Percentiles rank a stretch among this genome's conserved stretches.
Evolutionary conservation across 1,139 yeast species (phyloP).

Genomic region (Nadsonia commutata): DNA sequence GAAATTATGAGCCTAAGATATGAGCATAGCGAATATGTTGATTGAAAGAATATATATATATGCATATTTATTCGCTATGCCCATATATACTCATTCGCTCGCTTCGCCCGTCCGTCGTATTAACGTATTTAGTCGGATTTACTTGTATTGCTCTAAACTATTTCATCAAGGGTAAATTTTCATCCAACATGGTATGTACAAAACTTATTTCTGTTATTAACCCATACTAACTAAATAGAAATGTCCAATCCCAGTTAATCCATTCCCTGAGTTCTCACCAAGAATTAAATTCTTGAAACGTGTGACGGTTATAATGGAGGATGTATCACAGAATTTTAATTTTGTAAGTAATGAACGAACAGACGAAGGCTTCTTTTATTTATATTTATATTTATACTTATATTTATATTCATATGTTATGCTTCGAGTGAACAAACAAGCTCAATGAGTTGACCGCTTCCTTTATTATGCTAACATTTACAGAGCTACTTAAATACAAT

Average conservation of each 20-base stretch:
- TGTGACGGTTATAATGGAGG: conserved; percentile 60
- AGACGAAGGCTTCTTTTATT: conserved; percentile 15
- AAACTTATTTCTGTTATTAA: background rate
- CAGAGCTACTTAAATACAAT: conserved; percentile 10
- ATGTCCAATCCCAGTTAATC: conserved; percentile 16
- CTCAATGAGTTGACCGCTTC: no score
- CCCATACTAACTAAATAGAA: no score
- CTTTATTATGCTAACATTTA: background rate
- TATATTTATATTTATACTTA: background rate
- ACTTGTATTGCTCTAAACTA: conserved; percentile 63
- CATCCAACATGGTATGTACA: conserved; percentile 28
- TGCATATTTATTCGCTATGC: background rate
- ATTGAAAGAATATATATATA: background rate
- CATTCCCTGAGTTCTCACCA: conserved; percentile 20
- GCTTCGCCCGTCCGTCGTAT: background rate
- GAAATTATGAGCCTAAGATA: no score
- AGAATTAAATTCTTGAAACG: conserved; percentile 53
- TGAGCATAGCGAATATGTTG: no score
- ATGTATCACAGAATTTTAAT: conserved; percentile 63
- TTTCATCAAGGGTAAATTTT: conserved; percentile 39
- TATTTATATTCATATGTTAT: no score
- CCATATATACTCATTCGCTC: background rate
- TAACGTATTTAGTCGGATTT: conserved; percentile 37
- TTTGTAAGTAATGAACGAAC: conserved; percentile 29
- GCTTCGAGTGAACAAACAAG: no score